phyloP scores from a whole-genome alignment of 257 asterid species.

The Solanum bulbocastanum region DNA sequence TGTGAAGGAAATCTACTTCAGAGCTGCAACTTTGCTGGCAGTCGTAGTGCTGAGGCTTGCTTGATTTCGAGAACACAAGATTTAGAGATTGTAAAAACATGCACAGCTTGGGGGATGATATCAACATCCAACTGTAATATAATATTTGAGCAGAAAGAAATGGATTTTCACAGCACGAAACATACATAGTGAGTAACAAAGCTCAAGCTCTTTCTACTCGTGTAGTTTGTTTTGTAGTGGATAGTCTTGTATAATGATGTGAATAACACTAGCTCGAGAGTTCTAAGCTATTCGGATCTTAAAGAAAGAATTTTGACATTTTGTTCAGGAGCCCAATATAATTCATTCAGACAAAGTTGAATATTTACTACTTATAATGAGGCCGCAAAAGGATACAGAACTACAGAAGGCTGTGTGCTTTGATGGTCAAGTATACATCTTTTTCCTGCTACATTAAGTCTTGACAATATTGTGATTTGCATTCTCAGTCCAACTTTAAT shows the following conservation, averaged over 20 bases:
- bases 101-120: not conserved
- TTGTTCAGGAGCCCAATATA: not conserved
- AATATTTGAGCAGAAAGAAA: not conserved
- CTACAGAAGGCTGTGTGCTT: not conserved
- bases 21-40: conserved; percentile 52
- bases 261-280: not conserved
- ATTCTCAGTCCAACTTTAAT: not conserved
- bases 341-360: not conserved
- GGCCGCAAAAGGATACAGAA: not conserved
- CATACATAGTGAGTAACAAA: not conserved
- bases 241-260: not conserved
- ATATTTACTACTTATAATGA: not conserved
- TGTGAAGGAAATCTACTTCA: conserved; percentile 53
- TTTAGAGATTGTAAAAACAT: not conserved
- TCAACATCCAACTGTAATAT: not conserved
- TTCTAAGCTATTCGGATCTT: not conserved
- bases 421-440: not conserved
- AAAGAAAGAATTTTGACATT: not conserved
- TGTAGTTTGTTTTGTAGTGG: not conserved
- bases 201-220: not conserved
- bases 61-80: conserved; percentile 12
- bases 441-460: not conserved
- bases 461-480: not conserved
- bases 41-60: conserved; percentile 53
- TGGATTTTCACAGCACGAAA: not conserved